Base-by-base conservation (phyloP, 116 monocot genomes). In the Zostera marina region DNA sequence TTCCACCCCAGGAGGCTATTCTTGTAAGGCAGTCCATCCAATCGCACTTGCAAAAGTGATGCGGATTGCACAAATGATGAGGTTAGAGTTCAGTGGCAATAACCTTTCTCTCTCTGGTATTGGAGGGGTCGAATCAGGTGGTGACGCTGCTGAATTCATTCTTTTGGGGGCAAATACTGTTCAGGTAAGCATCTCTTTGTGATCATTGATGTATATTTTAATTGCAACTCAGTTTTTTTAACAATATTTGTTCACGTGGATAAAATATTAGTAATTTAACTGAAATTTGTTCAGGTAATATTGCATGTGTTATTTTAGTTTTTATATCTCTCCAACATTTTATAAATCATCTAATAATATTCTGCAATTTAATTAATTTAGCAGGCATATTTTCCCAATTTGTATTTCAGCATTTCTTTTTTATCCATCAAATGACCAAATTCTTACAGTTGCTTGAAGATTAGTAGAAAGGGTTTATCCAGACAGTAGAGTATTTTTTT, bases 31-130 rank as follows among this genome's bases (percentile, higher is more conserved):
- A 42, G 85, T 94, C 15, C 94, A 87, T 64, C 94, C 88, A 42
- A 94, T 94, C 61, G 88, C 94, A 53, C 82, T 94, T 38, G 94
- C 44, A 66, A 88, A 94, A 74, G 94, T 94, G 19, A 94, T 94
- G 94, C 76, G 80, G 25, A 94, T 94, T 72, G 81, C 85, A 43
- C 75, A 77, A 73, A 94, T 94, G 81, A 82, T 94, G 75, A 79
- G 79, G 66, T 61, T 69, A 43, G 94, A 94, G 46, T 94, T 73
- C 64, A 62, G 22, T 62, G 71, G 70, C 38, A 67, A 58, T 42
- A 74, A 76, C 2, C 66, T 55, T 48, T 88, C 94, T 40, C 77
- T 94, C 56, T 94, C 94, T 70, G 88, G 73, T 41, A 94, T 94
- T 65, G 94, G 94, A 59, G 94, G 94, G 44, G 94, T 94, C 45